A percentile compares a stretch with the other conserved stretches of the same genome.
Conservation (phyloP, 495 filamentous ascomycete species). For the Neurospora pannonica region DNA sequence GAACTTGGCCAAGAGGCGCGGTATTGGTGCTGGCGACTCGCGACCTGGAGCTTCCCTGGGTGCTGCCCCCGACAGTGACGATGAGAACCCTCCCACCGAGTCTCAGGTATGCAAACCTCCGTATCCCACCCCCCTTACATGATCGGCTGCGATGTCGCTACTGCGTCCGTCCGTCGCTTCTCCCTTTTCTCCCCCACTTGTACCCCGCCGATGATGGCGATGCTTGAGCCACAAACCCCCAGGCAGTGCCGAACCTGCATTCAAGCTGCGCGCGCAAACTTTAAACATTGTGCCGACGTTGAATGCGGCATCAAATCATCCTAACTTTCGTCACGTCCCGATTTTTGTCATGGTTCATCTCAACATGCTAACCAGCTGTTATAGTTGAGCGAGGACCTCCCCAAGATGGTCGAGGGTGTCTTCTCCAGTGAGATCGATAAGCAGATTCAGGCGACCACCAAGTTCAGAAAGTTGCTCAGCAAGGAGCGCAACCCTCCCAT, state of each 20-base stretch:
- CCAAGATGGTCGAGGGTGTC: constrained; percentile 93
- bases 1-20: constrained; percentile 94
- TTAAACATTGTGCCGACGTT: not conserved
- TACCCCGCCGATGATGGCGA: constrained; percentile 4
- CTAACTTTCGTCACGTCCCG: not conserved
- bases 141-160: not conserved
- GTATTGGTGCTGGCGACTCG: constrained; percentile 69
- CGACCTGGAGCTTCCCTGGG: constrained; percentile 78
- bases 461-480: constrained; percentile 93
- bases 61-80: constrained; percentile 89
- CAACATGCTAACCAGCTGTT: constrained; percentile 22
- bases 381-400: constrained; percentile 94
- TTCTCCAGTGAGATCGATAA: constrained; percentile 98
- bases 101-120: constrained; percentile 71
- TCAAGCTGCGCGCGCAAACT: not conserved
- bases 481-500: constrained; percentile 99
- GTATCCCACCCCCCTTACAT: constrained; percentile 1
- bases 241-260: not conserved
- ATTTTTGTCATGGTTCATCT: not conserved
- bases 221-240: not conserved
- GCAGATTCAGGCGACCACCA: constrained; percentile 98
- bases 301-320: not conserved
- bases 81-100: constrained; percentile 89
- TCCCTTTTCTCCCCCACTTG: constrained; percentile 3
- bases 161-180: not conserved